phyloP scores from a whole-genome alignment of 345 rosid species.

The Leavenworthia alabamica region DNA sequence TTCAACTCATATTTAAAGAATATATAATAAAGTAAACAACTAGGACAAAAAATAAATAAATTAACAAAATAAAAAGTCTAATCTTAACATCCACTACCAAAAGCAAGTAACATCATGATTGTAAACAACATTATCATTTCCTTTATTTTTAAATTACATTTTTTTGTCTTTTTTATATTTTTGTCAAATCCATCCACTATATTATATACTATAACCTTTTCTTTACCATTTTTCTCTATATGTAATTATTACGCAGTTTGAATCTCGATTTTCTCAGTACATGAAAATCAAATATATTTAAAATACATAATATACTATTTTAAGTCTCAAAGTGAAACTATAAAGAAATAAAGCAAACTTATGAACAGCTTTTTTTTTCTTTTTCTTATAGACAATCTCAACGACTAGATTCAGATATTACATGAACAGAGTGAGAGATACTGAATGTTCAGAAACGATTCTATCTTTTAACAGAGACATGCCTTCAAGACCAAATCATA shows the following conservation, averaged over 20 bases:
- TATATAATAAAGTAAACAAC: neutral
- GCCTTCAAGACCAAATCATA: slow-evolving; percentile 66
- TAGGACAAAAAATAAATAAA: neutral
- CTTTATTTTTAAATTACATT: slow-evolving; percentile 2
- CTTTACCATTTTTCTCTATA: slow-evolving; percentile 5
- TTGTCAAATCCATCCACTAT: slow-evolving; percentile 31
- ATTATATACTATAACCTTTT: neutral
- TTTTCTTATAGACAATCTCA: slow-evolving; percentile 19
- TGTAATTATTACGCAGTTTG: slow-evolving; percentile 20
- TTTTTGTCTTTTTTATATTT: slow-evolving; percentile 10
- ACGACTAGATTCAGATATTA: slow-evolving; percentile 22
- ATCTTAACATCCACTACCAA: slow-evolving; percentile 32
- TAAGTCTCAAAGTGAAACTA: slow-evolving; percentile 1
- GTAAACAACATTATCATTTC: slow-evolving; percentile 32
- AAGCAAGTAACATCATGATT: slow-evolving; percentile 35
- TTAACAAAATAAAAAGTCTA: neutral
- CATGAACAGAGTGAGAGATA: neutral
- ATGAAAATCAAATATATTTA: neutral
- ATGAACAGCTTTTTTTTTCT: slow-evolving; percentile 11
- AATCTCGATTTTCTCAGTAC: slow-evolving; percentile 8
- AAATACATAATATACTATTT: neutral
- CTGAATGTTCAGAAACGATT: slow-evolving; percentile 27
- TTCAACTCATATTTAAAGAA: neutral
- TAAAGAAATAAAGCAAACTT: slow-evolving; percentile 12
- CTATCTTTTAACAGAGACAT: slow-evolving; percentile 32